These are phyloP conservation scores for Diplogelasinospora grovesii DNA, from an alignment of 495 filamentous ascomycete genomes.

Conservation along the genomic window DNA sequence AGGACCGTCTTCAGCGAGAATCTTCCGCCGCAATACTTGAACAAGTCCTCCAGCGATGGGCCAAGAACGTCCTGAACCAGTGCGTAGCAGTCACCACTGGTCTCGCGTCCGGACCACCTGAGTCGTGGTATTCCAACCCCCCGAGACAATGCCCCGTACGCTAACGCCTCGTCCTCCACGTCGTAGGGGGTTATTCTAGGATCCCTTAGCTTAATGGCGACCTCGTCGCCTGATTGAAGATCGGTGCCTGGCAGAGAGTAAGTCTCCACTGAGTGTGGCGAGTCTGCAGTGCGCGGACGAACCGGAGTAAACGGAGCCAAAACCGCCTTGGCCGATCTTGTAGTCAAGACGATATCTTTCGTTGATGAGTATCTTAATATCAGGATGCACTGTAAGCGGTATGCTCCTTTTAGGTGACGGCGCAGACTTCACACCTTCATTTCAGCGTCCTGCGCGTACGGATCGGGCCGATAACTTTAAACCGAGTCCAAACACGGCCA, in stretches of 20 bases:
- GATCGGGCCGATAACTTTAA: no score
- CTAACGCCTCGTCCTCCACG: constrained; percentile 16
- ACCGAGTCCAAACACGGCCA: no score
- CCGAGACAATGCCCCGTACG: constrained; percentile 16
- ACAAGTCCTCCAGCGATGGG: constrained; percentile 28
- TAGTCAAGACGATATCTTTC: constrained; percentile 20
- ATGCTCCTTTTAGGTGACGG: no score
- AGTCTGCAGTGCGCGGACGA: no score
- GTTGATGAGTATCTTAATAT: constrained; percentile 17
- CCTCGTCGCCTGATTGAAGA: constrained; percentile 17
- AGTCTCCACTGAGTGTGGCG: no score
- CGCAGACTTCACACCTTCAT: no score
- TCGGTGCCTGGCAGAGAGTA: no score
- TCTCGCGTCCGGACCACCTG: constrained; percentile 19
- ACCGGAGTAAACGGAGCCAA: constrained; percentile 23
- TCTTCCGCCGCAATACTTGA: constrained; percentile 20
- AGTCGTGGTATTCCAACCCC: constrained; percentile 24
- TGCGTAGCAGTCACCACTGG: constrained; percentile 23
- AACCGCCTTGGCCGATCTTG: constrained; percentile 25
- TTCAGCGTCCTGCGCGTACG: no score
- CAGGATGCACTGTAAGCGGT: no score
- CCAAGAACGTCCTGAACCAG: constrained; percentile 32
- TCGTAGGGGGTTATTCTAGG: constrained; percentile 3
- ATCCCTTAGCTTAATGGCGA: constrained; percentile 24
- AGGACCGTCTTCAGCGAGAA: constrained; percentile 36